Conservation (phyloP, 306 rosid genomes). For the Malus orientalis region DNA sequence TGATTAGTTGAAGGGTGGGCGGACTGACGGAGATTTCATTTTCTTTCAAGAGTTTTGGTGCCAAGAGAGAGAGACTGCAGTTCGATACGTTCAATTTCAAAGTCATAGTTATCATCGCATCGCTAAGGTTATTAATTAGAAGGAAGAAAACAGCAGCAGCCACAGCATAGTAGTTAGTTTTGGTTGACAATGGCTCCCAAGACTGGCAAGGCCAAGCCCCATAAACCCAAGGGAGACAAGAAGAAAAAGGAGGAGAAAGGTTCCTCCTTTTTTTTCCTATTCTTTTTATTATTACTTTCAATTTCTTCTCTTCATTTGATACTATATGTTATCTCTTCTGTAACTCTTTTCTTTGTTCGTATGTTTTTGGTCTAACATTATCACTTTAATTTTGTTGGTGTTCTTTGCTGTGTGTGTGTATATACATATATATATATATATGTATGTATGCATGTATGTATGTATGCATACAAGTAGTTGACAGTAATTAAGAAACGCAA, state of each 20-base stretch:
- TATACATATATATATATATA: too few relatives aligned
- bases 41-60: not conserved
- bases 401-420: not conserved
- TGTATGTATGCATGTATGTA: too few relatives aligned
- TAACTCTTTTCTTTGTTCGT: not conserved
- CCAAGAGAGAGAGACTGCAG: not conserved
- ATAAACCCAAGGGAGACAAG: conserved; percentile 82
- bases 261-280: not conserved
- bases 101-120: conserved; percentile 29
- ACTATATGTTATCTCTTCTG: not conserved
- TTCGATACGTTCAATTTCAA: conserved; percentile 27
- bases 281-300: not conserved
- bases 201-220: conserved; percentile 69
- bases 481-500: too few relatives aligned
- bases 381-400: not conserved
- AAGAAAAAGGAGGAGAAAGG: conserved; percentile 97
- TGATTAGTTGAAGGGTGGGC: too few relatives aligned
- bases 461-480: too few relatives aligned
- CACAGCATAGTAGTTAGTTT: not conserved
- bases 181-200: conserved; percentile 79
- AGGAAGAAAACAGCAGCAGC: too few relatives aligned
- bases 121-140: not conserved
- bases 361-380: not conserved
- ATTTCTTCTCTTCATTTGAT: not conserved
- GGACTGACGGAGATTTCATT: too few relatives aligned